A percentile compares a stretch with the other conserved stretches of the same genome.
Evolutionary conservation across 2,329 filamentous ascomycete genomes (phyloP).

Genomic region (Diplodia scrobiculata): DNA sequence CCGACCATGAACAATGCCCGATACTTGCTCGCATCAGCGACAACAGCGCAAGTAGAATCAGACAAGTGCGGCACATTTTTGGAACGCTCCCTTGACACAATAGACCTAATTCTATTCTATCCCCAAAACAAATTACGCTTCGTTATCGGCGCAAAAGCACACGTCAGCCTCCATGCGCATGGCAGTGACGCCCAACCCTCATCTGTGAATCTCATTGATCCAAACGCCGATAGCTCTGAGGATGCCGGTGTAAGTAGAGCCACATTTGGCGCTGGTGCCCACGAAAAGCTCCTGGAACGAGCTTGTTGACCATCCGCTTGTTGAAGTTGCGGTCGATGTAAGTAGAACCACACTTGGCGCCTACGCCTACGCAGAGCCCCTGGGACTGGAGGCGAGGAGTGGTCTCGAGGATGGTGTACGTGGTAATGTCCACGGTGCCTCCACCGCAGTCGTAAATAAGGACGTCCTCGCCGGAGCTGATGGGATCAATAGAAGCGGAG

Average conservation of each 20-base stretch:
- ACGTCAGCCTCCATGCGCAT: too few species aligned
- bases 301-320: conserved; percentile 36
- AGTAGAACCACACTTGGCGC: conserved; percentile 34
- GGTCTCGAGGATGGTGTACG: conserved; percentile 9
- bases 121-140: too few species aligned
- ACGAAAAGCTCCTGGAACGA: conserved; percentile 29
- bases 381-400: conserved; percentile 3
- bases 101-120: too few species aligned
- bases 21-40: not conserved
- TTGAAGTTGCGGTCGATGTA: conserved; percentile 42
- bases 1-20: not conserved
- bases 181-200: too few species aligned
- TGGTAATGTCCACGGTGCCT: conserved; percentile 37
- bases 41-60: not conserved
- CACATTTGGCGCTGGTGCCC: too few species aligned
- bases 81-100: too few species aligned
- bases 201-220: too few species aligned
- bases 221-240: too few species aligned
- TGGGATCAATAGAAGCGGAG: too few species aligned
- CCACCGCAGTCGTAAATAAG: conserved; percentile 39
- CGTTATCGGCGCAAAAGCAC: too few species aligned
- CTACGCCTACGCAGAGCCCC: not conserved
- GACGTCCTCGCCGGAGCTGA: too few species aligned
- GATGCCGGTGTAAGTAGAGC: too few species aligned
- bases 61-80: not conserved